A percentile compares a stretch with the other conserved stretches of the same genome.
Conservation (phyloP, 1,284 basidiomycete species). For the Cutaneotrichosporon arboriforme region DNA sequence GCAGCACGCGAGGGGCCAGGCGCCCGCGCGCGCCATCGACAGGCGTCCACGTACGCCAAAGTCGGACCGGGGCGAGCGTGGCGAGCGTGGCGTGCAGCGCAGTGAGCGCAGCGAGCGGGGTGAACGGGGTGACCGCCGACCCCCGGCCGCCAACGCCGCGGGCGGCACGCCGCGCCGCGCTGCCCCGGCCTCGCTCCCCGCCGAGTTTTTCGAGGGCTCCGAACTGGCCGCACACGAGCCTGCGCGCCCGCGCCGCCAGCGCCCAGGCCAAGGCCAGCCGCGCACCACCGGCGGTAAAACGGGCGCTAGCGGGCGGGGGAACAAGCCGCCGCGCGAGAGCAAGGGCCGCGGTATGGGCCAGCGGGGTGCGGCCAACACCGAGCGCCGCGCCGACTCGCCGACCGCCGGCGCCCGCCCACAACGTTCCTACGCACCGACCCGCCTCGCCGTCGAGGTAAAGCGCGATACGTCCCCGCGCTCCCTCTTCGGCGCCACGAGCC, state of each 20-base stretch:
- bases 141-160: not conserved
- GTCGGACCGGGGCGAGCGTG: no score
- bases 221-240: not conserved
- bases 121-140: not conserved
- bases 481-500: constrained; percentile 5
- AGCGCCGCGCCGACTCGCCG: not conserved
- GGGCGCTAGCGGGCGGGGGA: not conserved
- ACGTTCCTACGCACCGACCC: not conserved
- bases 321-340: not conserved
- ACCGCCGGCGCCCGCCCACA: not conserved
- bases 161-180: not conserved
- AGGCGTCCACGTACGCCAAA: no score
- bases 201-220: constrained; percentile 13
- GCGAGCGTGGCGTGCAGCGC: not conserved
- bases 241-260: not conserved
- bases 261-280: not conserved
- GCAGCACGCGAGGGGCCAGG: not conserved
- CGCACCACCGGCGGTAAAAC: not conserved
- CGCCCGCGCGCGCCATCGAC: no score
- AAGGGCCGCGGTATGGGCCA: not conserved
- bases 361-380: no score
- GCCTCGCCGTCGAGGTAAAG: not conserved
- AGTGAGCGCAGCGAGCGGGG: not conserved
- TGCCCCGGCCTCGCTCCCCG: not conserved
- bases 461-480: not conserved